phyloP scores from a whole-genome alignment of 1,284 basidiomycete genomes.

The Calocybe gambosa region DNA sequence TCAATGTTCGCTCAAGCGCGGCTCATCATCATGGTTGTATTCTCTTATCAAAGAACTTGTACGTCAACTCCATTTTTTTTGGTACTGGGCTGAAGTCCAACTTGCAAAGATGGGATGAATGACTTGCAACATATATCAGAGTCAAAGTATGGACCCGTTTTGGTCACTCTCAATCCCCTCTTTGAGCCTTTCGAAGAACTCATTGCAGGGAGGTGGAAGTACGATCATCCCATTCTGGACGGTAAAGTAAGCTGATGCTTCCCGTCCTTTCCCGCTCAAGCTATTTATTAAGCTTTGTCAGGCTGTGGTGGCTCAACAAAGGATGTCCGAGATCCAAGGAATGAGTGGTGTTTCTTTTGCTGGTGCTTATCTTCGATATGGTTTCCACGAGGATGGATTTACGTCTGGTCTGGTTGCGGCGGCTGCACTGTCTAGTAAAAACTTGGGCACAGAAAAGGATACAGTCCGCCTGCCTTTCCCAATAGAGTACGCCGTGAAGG shows the following conservation, averaged over 20 bases:
- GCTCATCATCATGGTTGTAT: neutral
- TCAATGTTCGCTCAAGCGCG: neutral
- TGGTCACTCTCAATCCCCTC: slow-evolving; percentile 77
- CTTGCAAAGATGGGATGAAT: slow-evolving; percentile 59
- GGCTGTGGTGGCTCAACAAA: slow-evolving; percentile 53
- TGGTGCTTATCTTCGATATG: slow-evolving; percentile 78
- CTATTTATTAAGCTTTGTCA: slow-evolving; percentile 29
- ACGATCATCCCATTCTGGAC: slow-evolving; percentile 38
- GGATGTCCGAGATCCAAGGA: slow-evolving; percentile 58
- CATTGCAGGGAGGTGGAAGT: slow-evolving; percentile 51
- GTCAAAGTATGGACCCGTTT: slow-evolving; percentile 54
- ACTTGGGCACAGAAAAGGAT: neutral
- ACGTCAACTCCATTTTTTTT: slow-evolving; percentile 1
- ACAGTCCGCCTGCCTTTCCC: slow-evolving; percentile 12
- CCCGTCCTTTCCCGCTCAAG: slow-evolving; percentile 39
- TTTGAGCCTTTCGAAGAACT: slow-evolving; percentile 49
- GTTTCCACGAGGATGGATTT: slow-evolving; percentile 82
- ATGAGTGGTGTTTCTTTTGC: slow-evolving; percentile 62
- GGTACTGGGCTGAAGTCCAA: slow-evolving; percentile 7
- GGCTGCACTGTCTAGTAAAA: slow-evolving; percentile 6
- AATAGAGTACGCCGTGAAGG: slow-evolving; percentile 12
- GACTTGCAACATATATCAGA: slow-evolving; percentile 66
- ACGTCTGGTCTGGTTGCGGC: slow-evolving; percentile 52
- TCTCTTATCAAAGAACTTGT: slow-evolving; percentile 4
- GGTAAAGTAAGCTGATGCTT: slow-evolving; percentile 3